A percentile compares a stretch with the other conserved stretches of the same genome.
Conservation (phyloP, 129 eudicot species). For the Smallanthus sonchifolius region DNA sequence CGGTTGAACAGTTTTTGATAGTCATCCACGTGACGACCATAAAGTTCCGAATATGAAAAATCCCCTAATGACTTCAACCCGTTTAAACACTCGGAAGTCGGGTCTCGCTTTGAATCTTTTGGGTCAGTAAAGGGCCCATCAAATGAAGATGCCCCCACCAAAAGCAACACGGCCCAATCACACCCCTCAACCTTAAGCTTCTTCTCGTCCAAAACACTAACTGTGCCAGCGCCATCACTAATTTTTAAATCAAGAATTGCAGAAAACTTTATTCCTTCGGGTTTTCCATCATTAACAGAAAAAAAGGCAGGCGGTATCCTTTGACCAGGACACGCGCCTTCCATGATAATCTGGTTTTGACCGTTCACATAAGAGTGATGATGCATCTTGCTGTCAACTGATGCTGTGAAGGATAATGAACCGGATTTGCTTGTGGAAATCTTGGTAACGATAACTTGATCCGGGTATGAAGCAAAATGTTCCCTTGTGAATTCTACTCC, state of each 20-base stretch:
- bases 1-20: conserved; percentile 79
- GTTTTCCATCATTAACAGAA: conserved; percentile 18
- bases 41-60: conserved; percentile 59
- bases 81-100: conserved; percentile 42
- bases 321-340: conserved; percentile 66
- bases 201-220: conserved; percentile 49
- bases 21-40: conserved; percentile 69
- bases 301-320: conserved; percentile 35
- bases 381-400: conserved; percentile 62
- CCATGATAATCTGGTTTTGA: conserved; percentile 69
- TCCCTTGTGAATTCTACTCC: conserved; percentile 57
- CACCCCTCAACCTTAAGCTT: conserved; percentile 57
- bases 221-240: conserved; percentile 29
- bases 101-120: conserved; percentile 62
- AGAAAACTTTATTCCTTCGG: conserved; percentile 57
- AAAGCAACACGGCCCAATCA: conserved; percentile 58
- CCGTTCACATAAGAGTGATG: conserved; percentile 48
- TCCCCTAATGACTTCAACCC: conserved; percentile 35
- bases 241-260: conserved; percentile 62
- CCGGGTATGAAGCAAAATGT: conserved; percentile 79
- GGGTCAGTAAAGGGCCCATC: conserved; percentile 71
- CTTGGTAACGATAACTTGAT: conserved; percentile 65
- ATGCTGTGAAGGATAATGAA: conserved; percentile 57
- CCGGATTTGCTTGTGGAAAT: conserved; percentile 59
- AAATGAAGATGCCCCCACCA: conserved; percentile 76